Base-by-base conservation (phyloP, 208 protist genomes). In the Leishmania lainsoni region DNA sequence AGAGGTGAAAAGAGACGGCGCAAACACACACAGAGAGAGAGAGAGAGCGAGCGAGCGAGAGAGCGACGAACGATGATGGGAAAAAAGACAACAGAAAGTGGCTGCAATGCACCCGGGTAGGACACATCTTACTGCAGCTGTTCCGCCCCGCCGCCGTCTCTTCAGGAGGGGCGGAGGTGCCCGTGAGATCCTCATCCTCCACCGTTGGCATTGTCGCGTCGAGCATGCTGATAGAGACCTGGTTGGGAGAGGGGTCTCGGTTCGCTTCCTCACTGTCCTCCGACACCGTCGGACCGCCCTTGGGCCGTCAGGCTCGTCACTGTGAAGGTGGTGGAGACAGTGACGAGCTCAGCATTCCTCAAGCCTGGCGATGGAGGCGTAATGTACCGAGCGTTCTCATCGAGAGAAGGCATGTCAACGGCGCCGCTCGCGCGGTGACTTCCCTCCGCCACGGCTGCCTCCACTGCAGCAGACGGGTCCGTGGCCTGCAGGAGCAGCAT, bases 161-260 rank as follows among this genome's bases (percentile, higher is more conserved):
- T 10, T 52, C 70, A 16, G 16, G 70, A 29, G 26, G 70, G 2
- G 70, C 16, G 49, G 26, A 59, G 17, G 70, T 16, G 26, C 45
- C 26, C 48, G 32, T 59, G 70, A 56, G n/a, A n/a, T 70, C 59
- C 29, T 16, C 75, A 26, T 76, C 81, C 32, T 84, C 81, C 76
- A 63, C 14, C 51, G 81, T 84, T n/a, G 65, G 51, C 59, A 56
- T 65, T 29, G 81, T 84, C 29, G 56, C 76, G 69, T 80, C 39
- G 29, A 84, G 81, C 32, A 56, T 45, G 48, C 81, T 84, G 3
- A 52, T 71, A 20, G 75, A 80, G 10, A n/a, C 75, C 35, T 71
- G 76, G 49, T 35, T 72, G n/a, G 42, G n/a, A 20, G 17, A 49
- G 12, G 58, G 65, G 51, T 66, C 68, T 2, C 39, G 0, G 20